These are phyloP conservation scores for Trichoderma arundinaceum DNA, from an alignment of 2,329 filamentous ascomycete genomes.

Conservation along the genomic window DNA sequence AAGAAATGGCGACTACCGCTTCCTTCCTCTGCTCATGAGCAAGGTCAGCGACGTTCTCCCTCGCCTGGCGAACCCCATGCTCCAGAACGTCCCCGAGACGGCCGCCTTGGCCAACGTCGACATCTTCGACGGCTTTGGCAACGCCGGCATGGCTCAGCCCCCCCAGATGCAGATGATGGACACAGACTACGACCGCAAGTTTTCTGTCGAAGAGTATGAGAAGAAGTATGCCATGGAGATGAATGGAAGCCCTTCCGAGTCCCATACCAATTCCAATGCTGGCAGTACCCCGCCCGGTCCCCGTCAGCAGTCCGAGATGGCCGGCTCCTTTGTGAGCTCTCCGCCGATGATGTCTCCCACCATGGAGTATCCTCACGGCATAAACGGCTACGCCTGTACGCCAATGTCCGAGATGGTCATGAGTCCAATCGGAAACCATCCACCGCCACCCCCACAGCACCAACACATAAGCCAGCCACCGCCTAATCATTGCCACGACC, in stretches of 20 bases:
- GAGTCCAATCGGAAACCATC: conserved; percentile 51
- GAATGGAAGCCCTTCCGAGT: conserved; percentile 45
- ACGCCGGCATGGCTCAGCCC: conserved; percentile 64
- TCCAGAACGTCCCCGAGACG: conserved; percentile 64
- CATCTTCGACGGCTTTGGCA: conserved; percentile 71
- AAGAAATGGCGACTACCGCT: conserved; percentile 76
- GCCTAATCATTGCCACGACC: conserved; percentile 41
- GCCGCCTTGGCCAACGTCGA: conserved; percentile 60
- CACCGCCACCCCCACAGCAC: conserved; percentile 38
- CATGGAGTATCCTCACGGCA: conserved; percentile 54
- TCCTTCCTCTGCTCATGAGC: conserved; percentile 75
- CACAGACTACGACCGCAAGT: conserved; percentile 55
- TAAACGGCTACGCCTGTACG: conserved; percentile 52
- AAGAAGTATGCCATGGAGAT: conserved; percentile 48
- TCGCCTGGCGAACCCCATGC: conserved; percentile 63
- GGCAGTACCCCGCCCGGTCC: conserved; percentile 40
- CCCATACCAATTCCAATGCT: conserved; percentile 40
- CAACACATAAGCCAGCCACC: conserved; percentile 44
- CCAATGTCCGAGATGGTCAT: conserved; percentile 61
- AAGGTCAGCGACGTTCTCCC: conserved; percentile 78
- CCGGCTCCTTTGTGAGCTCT: conserved; percentile 59
- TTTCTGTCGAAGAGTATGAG: conserved; percentile 51
- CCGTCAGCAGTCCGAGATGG: conserved; percentile 47
- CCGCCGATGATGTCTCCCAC: conserved; percentile 60
- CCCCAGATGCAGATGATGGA: conserved; percentile 52